Base-by-base conservation (phyloP, 371 early-diverging fungal genomes). In the Lichtheimia hyalospora region DNA sequence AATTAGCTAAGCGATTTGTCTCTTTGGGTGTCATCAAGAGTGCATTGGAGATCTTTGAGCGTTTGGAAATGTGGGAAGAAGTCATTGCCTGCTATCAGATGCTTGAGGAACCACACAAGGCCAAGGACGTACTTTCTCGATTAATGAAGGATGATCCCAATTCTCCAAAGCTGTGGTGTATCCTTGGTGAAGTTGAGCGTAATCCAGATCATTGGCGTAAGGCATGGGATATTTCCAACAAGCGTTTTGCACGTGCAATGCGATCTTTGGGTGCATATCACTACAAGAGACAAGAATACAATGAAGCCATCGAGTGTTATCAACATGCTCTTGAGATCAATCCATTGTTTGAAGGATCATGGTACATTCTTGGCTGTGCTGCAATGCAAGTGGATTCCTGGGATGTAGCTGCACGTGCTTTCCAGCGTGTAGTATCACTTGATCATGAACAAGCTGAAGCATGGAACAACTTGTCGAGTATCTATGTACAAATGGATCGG, bases 301-400 rank as follows among this genome's bases (percentile, higher is more conserved):
- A 64, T 8, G 71, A 74, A 10, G 71, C 83, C 16, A 80, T 87
- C 49, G 86, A 79, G 0, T 79, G 81, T 57, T 92, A 87, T 66
- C 71, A 84, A 64, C 70, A 79, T 21, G 96, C 96, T 0, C 77
- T 98, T 58, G 71, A 60, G n/a, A 89, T 98, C 76, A 98, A 98
- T 71, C 93, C 97, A 5, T 70, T 98, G 44, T 96, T 92, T 73
- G 96, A 95, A 58, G 88, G 91, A 57, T 92, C 96, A 3, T 98
- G 98, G 98, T 98, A 92, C 70, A 75, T 96, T 34, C 76, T 94
- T 59, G 98, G 98, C 2, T 98, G 98, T 71, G 95, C 96, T 23
- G 93, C 94, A 2, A 84, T 97, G 85, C 88, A 87, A 18, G 58
- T 77, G 12, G 86, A 89, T 58, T 84, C 93, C 27, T 96, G 89